A percentile compares a stretch with the other conserved stretches of the same genome.
Conservation (phyloP, 495 filamentous ascomycete species). For the Aspergillus funiculosus region DNA sequence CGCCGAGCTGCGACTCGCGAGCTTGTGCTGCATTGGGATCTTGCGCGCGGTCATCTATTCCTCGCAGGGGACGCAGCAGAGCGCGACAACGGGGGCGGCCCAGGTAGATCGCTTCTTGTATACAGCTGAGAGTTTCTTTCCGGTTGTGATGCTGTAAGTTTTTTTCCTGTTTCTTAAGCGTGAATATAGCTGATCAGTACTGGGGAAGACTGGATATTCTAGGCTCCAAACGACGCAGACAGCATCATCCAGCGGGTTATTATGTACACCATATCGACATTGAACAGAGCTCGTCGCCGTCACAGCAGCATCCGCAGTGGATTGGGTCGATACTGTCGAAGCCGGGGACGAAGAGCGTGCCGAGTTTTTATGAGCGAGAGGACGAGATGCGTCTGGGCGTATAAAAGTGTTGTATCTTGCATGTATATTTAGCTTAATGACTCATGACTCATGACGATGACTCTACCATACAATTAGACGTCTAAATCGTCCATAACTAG, state of each 20-base stretch:
- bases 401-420: no score
- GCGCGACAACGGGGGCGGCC: slow-evolving; percentile 20
- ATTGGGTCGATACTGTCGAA: no score
- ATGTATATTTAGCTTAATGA: no score
- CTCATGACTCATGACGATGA: no score
- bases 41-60: slow-evolving; percentile 28
- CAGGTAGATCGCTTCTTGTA: slow-evolving; percentile 33
- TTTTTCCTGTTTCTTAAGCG: neutral
- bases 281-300: neutral
- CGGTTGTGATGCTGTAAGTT: slow-evolving; percentile 26
- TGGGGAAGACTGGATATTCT: slow-evolving; percentile 12
- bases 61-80: slow-evolving; percentile 24
- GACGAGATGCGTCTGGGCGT: no score
- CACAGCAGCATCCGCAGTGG: no score
- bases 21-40: slow-evolving; percentile 24
- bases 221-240: slow-evolving; percentile 3
- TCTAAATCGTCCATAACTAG: no score
- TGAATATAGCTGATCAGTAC: neutral
- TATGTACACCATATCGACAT: neutral
- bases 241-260: neutral
- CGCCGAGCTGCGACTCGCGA: slow-evolving; percentile 31
- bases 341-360: no score
- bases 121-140: slow-evolving; percentile 32
- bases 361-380: no score
- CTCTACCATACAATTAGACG: no score